A percentile compares a stretch with the other conserved stretches of the same genome.
Evolutionary conservation across 768 basidiomycete genomes (phyloP).

Genomic region (Candolleomyces aberdarensis): DNA sequence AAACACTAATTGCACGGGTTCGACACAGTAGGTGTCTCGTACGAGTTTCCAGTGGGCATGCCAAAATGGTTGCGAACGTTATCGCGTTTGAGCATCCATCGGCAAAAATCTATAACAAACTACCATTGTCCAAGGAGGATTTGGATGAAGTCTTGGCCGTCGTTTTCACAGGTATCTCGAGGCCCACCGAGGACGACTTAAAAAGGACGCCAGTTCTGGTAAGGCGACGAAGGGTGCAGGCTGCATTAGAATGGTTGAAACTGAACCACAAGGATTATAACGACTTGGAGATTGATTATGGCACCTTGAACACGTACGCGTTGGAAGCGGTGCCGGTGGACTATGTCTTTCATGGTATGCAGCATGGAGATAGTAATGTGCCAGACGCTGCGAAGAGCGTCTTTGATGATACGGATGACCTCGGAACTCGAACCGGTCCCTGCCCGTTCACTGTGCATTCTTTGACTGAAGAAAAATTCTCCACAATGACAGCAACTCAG

Average conservation of each 20-base stretch:
- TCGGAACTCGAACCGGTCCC: too few relatives aligned
- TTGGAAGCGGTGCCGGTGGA: not conserved
- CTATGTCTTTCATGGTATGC: too few relatives aligned
- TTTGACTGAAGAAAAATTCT: not conserved
- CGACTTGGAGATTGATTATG: not conserved
- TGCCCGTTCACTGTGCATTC: not conserved
- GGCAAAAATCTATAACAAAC: constrained; percentile 18
- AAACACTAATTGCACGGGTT: constrained; percentile 21
- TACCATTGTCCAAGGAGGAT: constrained; percentile 20
- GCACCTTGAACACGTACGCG: not conserved
- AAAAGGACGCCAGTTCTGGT: constrained; percentile 1
- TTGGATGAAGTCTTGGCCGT: constrained; percentile 9
- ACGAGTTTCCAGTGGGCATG: constrained; percentile 20
- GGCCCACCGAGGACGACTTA: not conserved
- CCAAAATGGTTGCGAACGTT: constrained; percentile 27
- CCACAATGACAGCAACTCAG: not conserved
- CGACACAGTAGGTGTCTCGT: constrained; percentile 26
- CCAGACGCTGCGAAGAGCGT: constrained; percentile 18
- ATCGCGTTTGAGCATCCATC: constrained; percentile 25
- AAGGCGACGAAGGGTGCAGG: not conserved
- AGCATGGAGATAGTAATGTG: not conserved
- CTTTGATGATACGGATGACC: constrained; percentile 12
- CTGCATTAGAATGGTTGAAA: constrained; percentile 3
- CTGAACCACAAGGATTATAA: not conserved
- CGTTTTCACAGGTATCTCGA: not conserved